phyloP scores from a whole-genome alignment of 495 filamentous ascomycete species.

The Cercophora sp. region DNA sequence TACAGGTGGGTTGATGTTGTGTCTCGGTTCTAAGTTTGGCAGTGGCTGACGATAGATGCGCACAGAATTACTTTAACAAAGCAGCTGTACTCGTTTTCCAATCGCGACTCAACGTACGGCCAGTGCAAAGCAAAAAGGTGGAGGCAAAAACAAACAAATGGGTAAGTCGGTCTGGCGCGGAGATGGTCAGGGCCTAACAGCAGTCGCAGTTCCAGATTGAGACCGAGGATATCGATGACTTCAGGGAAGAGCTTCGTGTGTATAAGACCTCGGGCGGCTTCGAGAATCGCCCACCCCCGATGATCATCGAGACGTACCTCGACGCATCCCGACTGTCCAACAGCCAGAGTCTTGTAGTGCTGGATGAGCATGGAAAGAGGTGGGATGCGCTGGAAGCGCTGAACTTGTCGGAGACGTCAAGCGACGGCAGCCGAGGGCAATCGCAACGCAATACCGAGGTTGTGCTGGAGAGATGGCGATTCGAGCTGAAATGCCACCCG shows the following conservation, averaged over 20 bases:
- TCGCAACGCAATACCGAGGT: slow-evolving; percentile 55
- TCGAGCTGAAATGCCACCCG: slow-evolving; percentile 63
- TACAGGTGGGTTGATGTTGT: slow-evolving; percentile 60
- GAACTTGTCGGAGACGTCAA: slow-evolving; percentile 57
- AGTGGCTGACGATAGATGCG: slow-evolving; percentile 18
- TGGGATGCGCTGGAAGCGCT: slow-evolving; percentile 90
- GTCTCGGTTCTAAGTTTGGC: not conserved
- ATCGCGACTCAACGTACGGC: slow-evolving; percentile 67
- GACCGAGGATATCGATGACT: slow-evolving; percentile 83
- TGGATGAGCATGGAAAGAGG: slow-evolving; percentile 83
- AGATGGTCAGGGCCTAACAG: slow-evolving; percentile 3
- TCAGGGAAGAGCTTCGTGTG: slow-evolving; percentile 69
- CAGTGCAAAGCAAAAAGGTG: slow-evolving; percentile 51
- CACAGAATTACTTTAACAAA: slow-evolving; percentile 87
- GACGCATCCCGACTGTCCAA: slow-evolving; percentile 75
- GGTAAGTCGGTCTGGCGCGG: slow-evolving; percentile 63
- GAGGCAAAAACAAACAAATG: slow-evolving; percentile 74
- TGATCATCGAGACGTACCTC: slow-evolving; percentile 87
- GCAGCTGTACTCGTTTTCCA: slow-evolving; percentile 81
- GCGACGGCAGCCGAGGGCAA: slow-evolving; percentile 43
- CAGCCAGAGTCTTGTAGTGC: slow-evolving; percentile 79
- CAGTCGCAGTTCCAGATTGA: slow-evolving; percentile 80
- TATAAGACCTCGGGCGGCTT: slow-evolving; percentile 77
- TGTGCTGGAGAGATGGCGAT: slow-evolving; percentile 83
- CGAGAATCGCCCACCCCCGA: slow-evolving; percentile 72